A percentile compares a stretch with the other conserved stretches of the same genome.
These are phyloP conservation scores for Rubus idaeus DNA, from an alignment of 306 rosid genomes.

Conservation along the genomic window DNA sequence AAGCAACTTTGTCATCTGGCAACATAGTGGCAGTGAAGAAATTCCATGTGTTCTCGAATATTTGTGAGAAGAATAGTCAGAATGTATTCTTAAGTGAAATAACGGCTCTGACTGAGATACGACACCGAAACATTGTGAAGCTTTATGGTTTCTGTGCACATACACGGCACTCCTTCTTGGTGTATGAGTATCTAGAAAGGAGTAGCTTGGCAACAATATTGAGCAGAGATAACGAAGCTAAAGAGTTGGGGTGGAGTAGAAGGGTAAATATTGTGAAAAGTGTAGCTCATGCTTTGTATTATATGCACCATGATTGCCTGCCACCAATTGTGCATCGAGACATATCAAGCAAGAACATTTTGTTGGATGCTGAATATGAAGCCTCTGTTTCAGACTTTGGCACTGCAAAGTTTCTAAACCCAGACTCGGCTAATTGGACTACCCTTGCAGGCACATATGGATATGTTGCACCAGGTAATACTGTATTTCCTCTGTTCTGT, in stretches of 20 bases:
- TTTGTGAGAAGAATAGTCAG: neutral
- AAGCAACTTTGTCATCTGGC: neutral
- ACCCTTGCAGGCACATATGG: constrained; percentile 23
- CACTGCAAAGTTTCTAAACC: constrained; percentile 15
- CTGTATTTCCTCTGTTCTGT: neutral
- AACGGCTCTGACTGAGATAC: neutral
- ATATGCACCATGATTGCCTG: constrained; percentile 26
- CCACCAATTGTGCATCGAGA: constrained; percentile 21
- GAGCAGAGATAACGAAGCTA: constrained; percentile 13
- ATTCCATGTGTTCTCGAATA: neutral
- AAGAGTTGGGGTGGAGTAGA: constrained; percentile 7
- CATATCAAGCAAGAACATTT: constrained; percentile 24
- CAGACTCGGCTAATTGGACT: constrained; percentile 20
- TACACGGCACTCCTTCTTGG: neutral
- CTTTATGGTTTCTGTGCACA: constrained; percentile 14
- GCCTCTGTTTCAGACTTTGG: constrained; percentile 21
- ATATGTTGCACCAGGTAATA: constrained; percentile 20
- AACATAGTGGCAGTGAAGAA: constrained; percentile 15
- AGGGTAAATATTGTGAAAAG: constrained; percentile 15
- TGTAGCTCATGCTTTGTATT: constrained; percentile 19
- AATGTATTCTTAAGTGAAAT: constrained; percentile 16
- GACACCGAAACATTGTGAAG: constrained; percentile 26
- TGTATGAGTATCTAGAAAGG: constrained; percentile 21
- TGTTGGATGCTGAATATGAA: constrained; percentile 8
- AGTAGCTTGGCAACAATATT: constrained; percentile 4